phyloP scores from a whole-genome alignment of 2,329 filamentous ascomycete species.

The Arthrobotrys musiformis region DNA sequence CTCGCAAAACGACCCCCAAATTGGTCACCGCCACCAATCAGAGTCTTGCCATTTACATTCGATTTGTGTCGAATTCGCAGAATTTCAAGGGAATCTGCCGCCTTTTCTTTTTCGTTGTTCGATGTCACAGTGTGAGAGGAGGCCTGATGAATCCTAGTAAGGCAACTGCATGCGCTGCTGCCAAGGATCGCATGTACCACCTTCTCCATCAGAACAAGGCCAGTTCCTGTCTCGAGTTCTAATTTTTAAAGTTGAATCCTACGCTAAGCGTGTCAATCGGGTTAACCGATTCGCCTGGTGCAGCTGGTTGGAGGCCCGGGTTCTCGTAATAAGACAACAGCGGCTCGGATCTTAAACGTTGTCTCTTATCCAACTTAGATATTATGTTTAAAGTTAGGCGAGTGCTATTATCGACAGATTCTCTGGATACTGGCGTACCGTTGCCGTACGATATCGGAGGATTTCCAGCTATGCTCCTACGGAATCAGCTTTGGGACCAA shows the following conservation, averaged over 20 bases:
- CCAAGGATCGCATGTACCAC: slow-evolving; percentile 6
- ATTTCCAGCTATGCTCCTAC: too few species aligned
- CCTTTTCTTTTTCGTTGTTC: neutral
- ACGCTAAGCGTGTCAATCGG: neutral
- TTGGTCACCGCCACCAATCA: slow-evolving; percentile 4
- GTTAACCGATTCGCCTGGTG: neutral
- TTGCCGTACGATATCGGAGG: neutral
- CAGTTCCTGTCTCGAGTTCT: neutral
- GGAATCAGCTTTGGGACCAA: neutral
- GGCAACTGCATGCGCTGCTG: slow-evolving; percentile 1
- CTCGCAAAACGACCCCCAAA: slow-evolving; percentile 12
- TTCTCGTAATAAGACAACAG: neutral
- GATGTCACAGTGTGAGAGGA: neutral
- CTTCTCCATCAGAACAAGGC: neutral
- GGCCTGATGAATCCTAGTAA: slow-evolving; percentile 9
- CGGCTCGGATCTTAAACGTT: slow-evolving; percentile 1
- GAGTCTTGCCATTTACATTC: neutral
- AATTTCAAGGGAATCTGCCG: neutral
- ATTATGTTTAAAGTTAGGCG: slow-evolving; percentile 8
- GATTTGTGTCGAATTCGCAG: neutral
- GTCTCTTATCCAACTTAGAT: neutral
- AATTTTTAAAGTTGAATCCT: slow-evolving; percentile 11
- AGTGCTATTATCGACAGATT: neutral
- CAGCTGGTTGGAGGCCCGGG: neutral
- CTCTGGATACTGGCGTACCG: neutral